phyloP scores from a whole-genome alignment of 2,329 filamentous ascomycete genomes.

The Drechmeria coniospora region DNA sequence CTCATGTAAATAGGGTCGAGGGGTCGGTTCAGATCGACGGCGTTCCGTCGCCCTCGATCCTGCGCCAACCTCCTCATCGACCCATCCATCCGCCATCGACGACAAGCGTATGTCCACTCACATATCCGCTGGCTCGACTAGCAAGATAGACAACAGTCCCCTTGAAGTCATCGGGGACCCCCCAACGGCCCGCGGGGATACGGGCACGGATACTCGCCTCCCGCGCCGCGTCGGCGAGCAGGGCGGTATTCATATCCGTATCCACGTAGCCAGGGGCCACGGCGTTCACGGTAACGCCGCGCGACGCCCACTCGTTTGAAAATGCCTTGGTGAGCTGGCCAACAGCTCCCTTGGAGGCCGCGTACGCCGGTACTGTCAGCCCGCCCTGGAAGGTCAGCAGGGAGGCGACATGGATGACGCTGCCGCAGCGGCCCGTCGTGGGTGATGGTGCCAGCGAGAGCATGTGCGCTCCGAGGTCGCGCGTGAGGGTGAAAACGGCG shows the following conservation, averaged over 20 bases:
- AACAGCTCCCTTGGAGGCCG: conserved; percentile 72
- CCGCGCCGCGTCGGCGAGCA: conserved; percentile 57
- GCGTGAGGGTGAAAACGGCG: conserved; percentile 62
- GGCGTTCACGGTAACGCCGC: conserved; percentile 71
- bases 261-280: conserved; percentile 83
- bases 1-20: neutral
- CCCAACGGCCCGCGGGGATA: conserved; percentile 78
- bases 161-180: conserved; percentile 73
- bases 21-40: neutral
- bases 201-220: conserved; percentile 59
- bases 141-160: conserved; percentile 66
- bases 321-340: conserved; percentile 74
- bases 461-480: conserved; percentile 69
- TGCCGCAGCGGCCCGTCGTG: conserved; percentile 41
- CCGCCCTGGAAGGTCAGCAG: conserved; percentile 77
- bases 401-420: conserved; percentile 73
- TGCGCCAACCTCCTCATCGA: conserved; percentile 29
- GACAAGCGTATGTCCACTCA: conserved; percentile 66
- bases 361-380: conserved; percentile 76
- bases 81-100: conserved; percentile 94
- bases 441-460: conserved; percentile 36
- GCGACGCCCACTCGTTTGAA: conserved; percentile 71
- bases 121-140: conserved; percentile 61
- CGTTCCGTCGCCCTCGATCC: neutral
- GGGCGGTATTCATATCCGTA: conserved; percentile 85